Base-by-base conservation (phyloP, 805 yeast species). In the Ogataea wickerhamii region DNA sequence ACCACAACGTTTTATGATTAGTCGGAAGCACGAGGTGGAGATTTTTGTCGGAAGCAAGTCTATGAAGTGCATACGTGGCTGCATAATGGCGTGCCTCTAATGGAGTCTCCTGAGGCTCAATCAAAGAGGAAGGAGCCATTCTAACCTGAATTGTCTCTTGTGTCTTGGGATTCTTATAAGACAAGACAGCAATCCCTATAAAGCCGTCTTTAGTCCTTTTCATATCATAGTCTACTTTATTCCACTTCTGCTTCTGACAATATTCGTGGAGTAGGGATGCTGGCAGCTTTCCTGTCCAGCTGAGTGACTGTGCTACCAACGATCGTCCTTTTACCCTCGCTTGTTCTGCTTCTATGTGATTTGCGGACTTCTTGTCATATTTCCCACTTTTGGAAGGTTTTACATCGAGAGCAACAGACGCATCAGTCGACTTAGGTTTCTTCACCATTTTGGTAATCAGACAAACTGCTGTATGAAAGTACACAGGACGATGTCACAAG, bases 251-350 rank as follows among this genome's bases (percentile, higher is more conserved):
- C 56, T 82, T 84, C 58, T 87, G 96, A 45, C 93, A 84, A 47
- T 80, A 82, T 54, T 91, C 98, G 53, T 87, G 87, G 4, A 91
- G 70, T 13, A 91, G 61, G 0, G 93, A 80, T 2, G 85, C 87
- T 0, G 98, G 98, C 12, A 91, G 67, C 52, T 91, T 91, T 1
- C 98, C 98, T 0, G 96, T 88, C 96, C 96, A 88, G 20, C 91
- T 87, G 31, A 80, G 66, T 25, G 82, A 74, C 12, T 83, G 80
- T 0, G 84, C 73, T 0, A 80, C 83, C n/a, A 71, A 61, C 20
- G 73, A 58, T 47, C 79, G 55, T 2, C 56, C 55, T 11, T 37
- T 41, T 14, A 38, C 42, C 32, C 57, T 45, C 7, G 38, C 42
- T 20, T 35, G 39, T 13, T 33, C 26, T 16, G 28, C 18, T 2